These are phyloP conservation scores for Plasmodium ovale DNA, from an alignment of 169 alveolate species.

Conservation along the genomic window DNA sequence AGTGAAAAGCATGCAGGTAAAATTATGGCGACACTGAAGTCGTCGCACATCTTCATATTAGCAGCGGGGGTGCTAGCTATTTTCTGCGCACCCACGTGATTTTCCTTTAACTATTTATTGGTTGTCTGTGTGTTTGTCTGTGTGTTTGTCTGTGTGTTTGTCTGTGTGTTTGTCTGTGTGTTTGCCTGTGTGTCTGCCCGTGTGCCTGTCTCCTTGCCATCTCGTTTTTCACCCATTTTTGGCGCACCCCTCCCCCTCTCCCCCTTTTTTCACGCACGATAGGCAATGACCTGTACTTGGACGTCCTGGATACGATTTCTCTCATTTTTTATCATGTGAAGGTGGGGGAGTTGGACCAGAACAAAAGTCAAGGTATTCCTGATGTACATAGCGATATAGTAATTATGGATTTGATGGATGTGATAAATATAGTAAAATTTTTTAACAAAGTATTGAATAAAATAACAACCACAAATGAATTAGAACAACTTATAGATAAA, in stretches of 20 bases:
- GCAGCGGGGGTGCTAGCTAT: background rate
- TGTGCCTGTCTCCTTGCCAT: no score
- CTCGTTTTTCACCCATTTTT: no score
- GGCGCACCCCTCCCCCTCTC: conserved; percentile 7
- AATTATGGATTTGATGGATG: conserved; percentile 45
- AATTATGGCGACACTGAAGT: background rate
- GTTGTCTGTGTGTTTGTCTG: no score
- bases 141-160: no score
- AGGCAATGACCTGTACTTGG: conserved; percentile 21
- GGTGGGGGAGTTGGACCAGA: conserved; percentile 4
- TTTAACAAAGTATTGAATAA: conserved; percentile 57
- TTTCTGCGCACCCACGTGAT: background rate
- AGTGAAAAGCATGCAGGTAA: conserved; percentile 28
- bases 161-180: no score
- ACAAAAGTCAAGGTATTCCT: conserved; percentile 13
- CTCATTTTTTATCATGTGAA: conserved; percentile 40
- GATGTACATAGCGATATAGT: conserved; percentile 28
- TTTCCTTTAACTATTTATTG: no score
- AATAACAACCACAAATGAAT: conserved; percentile 2
- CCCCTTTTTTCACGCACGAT: background rate
- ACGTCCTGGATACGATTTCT: conserved; percentile 45
- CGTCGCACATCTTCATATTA: background rate
- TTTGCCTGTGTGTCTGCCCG: no score
- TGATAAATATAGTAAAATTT: conserved; percentile 48
- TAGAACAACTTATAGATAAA: conserved; percentile 31